These are phyloP conservation scores for Ephemerocybe angulata DNA, from an alignment of 768 basidiomycete genomes.

Conservation along the genomic window DNA sequence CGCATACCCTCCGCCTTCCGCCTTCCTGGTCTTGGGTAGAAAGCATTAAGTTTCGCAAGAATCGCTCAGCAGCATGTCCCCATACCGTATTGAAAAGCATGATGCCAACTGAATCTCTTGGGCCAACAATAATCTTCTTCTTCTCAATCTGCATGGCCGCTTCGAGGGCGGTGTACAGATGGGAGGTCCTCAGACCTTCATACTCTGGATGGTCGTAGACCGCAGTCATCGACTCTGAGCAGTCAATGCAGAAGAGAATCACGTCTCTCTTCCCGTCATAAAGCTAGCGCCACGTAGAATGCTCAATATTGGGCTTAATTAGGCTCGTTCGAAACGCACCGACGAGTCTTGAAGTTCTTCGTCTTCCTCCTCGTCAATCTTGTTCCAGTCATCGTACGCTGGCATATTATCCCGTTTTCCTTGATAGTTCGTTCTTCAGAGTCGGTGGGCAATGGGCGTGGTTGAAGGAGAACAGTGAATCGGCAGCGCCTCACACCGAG, in stretches of 20 bases:
- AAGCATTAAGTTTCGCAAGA: constrained; percentile 2
- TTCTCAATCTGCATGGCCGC: constrained; percentile 86
- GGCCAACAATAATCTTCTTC: constrained; percentile 83
- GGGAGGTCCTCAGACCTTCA: constrained; percentile 67
- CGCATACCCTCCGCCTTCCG: constrained; percentile 36
- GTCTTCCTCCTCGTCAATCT: constrained; percentile 75
- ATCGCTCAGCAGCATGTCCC: not conserved
- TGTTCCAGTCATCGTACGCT: constrained; percentile 78
- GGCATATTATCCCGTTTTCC: constrained; percentile 41
- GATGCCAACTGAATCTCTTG: constrained; percentile 87
- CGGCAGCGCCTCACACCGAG: not conserved
- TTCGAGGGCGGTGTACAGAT: constrained; percentile 75
- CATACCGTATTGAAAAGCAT: constrained; percentile 90
- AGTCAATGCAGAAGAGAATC: constrained; percentile 94
- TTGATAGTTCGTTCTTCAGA: not conserved
- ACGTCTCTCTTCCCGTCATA: constrained; percentile 79
- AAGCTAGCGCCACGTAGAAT: constrained; percentile 37
- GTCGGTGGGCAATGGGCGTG: not conserved
- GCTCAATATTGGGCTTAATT: not conserved
- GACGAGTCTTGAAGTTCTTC: constrained; percentile 73
- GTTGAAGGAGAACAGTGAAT: not conserved
- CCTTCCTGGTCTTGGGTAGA: constrained; percentile 37
- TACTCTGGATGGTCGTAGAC: constrained; percentile 62
- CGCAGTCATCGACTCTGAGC: constrained; percentile 84
- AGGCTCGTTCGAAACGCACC: constrained; percentile 31